Evolutionary conservation across 495 filamentous ascomycete genomes (phyloP).

Genomic region (Penicillium goetzii): DNA sequence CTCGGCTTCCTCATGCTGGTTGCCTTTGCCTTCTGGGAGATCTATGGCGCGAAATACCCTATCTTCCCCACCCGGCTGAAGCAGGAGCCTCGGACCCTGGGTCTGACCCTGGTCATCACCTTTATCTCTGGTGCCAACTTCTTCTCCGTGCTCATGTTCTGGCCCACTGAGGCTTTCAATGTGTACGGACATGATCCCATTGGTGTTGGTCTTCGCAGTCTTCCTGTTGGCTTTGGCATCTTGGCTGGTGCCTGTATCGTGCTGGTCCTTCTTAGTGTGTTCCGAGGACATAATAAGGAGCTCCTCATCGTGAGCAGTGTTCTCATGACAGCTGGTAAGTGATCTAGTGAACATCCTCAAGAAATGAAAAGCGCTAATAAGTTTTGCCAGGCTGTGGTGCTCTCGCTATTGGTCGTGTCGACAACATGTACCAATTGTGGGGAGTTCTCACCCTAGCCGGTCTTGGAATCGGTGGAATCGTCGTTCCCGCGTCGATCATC

Average conservation of each 20-base stretch:
- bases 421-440: conserved; percentile 66
- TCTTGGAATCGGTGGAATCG: conserved; percentile 73
- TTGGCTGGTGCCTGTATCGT: conserved; percentile 65
- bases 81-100: conserved; percentile 64
- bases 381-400: conserved; percentile 57
- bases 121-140: conserved; percentile 77
- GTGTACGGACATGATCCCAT: conserved; percentile 72
- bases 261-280: conserved; percentile 60
- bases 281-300: conserved; percentile 65
- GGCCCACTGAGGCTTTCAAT: conserved; percentile 75
- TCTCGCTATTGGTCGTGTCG: conserved; percentile 55
- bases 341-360: no score
- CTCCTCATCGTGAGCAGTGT: conserved; percentile 64
- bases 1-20: conserved; percentile 57
- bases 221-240: conserved; percentile 68
- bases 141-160: conserved; percentile 74
- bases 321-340: conserved; percentile 68
- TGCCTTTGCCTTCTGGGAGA: conserved; percentile 63
- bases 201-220: conserved; percentile 65
- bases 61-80: conserved; percentile 68
- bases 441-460: conserved; percentile 65
- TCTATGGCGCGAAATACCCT: conserved; percentile 61
- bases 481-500: conserved; percentile 72
- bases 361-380: not conserved
- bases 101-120: conserved; percentile 69